These are phyloP conservation scores for Exophiala sp. DNA, from an alignment of 2,329 filamentous ascomycete genomes.

Conservation along the genomic window DNA sequence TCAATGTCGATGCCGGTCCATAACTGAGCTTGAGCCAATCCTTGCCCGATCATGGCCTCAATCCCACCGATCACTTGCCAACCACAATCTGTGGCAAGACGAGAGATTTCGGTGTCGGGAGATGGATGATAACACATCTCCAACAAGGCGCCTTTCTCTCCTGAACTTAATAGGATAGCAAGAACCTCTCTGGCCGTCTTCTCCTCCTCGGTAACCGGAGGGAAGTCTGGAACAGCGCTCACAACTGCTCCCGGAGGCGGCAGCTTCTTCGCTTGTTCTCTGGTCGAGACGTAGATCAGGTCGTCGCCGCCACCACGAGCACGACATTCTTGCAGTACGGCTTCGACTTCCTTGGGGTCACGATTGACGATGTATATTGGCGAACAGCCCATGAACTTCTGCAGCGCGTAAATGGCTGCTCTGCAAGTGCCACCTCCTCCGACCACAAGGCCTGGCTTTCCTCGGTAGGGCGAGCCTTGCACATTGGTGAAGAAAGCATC, in stretches of 20 bases:
- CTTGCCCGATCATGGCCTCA: constrained; percentile 72
- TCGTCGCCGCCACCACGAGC: constrained; percentile 54
- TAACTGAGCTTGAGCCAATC: constrained; percentile 56
- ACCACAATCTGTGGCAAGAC: constrained; percentile 53
- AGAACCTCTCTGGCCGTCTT: constrained; percentile 52
- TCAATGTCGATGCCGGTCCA: constrained; percentile 60
- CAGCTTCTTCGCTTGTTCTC: constrained; percentile 54
- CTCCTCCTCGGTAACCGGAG: constrained; percentile 61
- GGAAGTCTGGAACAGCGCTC: constrained; percentile 68
- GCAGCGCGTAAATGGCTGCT: constrained; percentile 68
- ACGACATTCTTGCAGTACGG: constrained; percentile 60
- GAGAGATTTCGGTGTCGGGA: constrained; percentile 61
- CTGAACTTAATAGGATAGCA: constrained; percentile 34
- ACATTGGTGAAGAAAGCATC: constrained; percentile 58
- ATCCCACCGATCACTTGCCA: constrained; percentile 73
- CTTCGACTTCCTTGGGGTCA: constrained; percentile 59
- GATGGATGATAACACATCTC: constrained; percentile 81
- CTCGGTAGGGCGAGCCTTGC: constrained; percentile 45
- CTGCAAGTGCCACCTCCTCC: constrained; percentile 75
- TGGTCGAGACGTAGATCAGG: constrained; percentile 56
- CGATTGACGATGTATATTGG: constrained; percentile 73
- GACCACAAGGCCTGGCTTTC: constrained; percentile 63
- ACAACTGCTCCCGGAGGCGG: constrained; percentile 62
- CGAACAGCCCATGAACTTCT: constrained; percentile 61
- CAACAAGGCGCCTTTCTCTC: constrained; percentile 61